Base-by-base conservation (phyloP, 495 filamentous ascomycete genomes). In the Penicillium coprophilum region DNA sequence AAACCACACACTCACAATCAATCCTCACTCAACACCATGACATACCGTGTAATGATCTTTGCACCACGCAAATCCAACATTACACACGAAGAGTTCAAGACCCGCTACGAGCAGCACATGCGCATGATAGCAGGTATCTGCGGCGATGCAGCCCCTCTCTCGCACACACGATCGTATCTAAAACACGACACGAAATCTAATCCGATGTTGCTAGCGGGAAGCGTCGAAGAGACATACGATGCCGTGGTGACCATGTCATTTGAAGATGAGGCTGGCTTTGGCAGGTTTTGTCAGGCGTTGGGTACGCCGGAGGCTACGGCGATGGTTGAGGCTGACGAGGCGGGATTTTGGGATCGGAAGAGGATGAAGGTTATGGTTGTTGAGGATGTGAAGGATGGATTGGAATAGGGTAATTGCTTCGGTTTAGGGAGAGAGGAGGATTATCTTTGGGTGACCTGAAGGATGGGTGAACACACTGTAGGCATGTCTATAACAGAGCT, bases 41-140 rank as follows among this genome's bases (percentile, higher is more conserved):
- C 8, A 12, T 44, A 44, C 21, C 21, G 12, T 12, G 12, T 44
- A 21, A 44, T 44, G 41, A 6, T 44, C 20, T 44, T 44, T 11
- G 21, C 41, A 6, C 12, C 41, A 7, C 41, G 41, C 41, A 44
- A 44, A 11, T 11, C 41, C 4, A 20, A 5, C 21, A 44, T 44
- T 21, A 44, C 41, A 13, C 41, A 44, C 41, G 41, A 44, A 12
- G 17, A 44, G 27, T 44, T 44, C 41, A 44, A 44, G n/a, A 8
- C 20, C 41, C 41, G 41, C 41, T 44, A 44, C 41, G 41, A 44
- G 21, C 41, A 44, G 41, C 21, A 27, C 21, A 44, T 44, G 21
- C 11, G 12, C 12, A 44, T 44, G 21, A 7, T 44, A 23, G 41
- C 21, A 2, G 21, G 13, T 11, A 15, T 44, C 20, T 27, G 41